Percentiles rank a stretch among this genome's conserved stretches.
These are phyloP conservation scores for Acer negundo DNA, from an alignment of 345 rosid species.

Conservation along the genomic window DNA sequence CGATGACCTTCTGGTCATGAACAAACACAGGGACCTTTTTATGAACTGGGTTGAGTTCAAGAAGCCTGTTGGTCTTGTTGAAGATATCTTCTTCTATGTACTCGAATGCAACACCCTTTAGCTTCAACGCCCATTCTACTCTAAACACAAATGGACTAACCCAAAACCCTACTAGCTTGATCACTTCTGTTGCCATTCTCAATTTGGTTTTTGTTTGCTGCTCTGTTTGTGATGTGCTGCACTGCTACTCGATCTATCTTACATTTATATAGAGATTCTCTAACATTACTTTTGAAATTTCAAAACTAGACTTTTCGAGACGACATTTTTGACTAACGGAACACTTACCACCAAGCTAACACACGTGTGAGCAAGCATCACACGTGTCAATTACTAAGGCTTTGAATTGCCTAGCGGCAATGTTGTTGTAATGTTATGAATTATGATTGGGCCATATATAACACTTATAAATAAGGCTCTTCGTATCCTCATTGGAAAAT, in stretches of 20 bases:
- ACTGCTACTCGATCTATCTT: too few species aligned
- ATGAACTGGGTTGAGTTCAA: conserved; percentile 25
- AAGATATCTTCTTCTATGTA: conserved; percentile 20
- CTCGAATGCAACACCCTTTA: conserved; percentile 20
- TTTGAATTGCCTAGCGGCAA: too few species aligned
- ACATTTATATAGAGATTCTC: neutral
- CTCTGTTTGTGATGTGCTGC: neutral
- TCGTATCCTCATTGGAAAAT: too few species aligned
- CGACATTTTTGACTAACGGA: neutral
- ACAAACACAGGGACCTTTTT: conserved; percentile 30
- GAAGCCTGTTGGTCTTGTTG: conserved; percentile 18
- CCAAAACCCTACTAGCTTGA: conserved; percentile 21
- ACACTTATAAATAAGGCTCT: too few species aligned
- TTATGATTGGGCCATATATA: too few species aligned
- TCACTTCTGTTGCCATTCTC: neutral
- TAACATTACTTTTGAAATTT: neutral
- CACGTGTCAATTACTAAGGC: too few species aligned
- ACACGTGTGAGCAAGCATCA: too few species aligned
- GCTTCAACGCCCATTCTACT: conserved; percentile 29
- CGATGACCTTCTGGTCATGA: conserved; percentile 17
- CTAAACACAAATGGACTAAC: conserved; percentile 9
- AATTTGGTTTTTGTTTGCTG: neutral
- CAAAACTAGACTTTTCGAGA: neutral
- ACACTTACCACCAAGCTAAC: too few species aligned
- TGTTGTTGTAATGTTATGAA: too few species aligned